These are phyloP conservation scores for Trichoderma simmonsii DNA, from an alignment of 2,329 filamentous ascomycete species.

Conservation along the genomic window DNA sequence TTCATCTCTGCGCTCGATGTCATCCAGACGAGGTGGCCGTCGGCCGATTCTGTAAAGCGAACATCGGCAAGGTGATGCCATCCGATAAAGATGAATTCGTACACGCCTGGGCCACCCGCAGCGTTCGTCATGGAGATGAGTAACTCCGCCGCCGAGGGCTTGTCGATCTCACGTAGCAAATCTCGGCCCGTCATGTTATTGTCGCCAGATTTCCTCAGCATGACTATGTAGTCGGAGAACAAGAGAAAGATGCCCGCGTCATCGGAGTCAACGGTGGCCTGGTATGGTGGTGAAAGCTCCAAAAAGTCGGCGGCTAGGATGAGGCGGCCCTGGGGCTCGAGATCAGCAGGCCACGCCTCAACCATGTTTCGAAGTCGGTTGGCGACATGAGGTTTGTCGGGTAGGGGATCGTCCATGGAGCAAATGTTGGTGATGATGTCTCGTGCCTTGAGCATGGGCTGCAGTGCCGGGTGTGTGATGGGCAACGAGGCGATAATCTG, in stretches of 20 bases:
- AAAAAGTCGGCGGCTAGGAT: constrained; percentile 77
- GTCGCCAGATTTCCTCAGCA: constrained; percentile 67
- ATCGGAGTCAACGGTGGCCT: constrained; percentile 42
- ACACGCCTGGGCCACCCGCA: constrained; percentile 57
- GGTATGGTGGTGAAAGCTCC: constrained; percentile 72
- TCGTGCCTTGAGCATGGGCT: constrained; percentile 78
- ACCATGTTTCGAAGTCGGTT: constrained; percentile 74
- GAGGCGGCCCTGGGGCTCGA: constrained; percentile 73
- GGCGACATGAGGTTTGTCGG: constrained; percentile 69
- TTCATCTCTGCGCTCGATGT: constrained; percentile 61
- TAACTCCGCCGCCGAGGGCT: constrained; percentile 63
- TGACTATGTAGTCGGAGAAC: constrained; percentile 76
- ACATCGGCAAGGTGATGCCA: constrained; percentile 68
- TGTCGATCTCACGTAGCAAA: constrained; percentile 80
- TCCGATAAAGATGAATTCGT: constrained; percentile 73
- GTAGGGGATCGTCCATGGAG: constrained; percentile 73
- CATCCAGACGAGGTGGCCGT: constrained; percentile 66
- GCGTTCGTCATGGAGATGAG: constrained; percentile 63
- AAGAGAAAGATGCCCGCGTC: constrained; percentile 72
- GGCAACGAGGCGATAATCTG: constrained; percentile 87
- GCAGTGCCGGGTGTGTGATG: constrained; percentile 78
- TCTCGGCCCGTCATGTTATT: constrained; percentile 66
- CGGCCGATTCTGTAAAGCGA: constrained; percentile 68
- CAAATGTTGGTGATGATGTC: constrained; percentile 97
- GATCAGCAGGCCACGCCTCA: constrained; percentile 69